These are phyloP conservation scores for Canariomyces notabilis DNA, from an alignment of 2,329 filamentous ascomycete species.

Conservation along the genomic window DNA sequence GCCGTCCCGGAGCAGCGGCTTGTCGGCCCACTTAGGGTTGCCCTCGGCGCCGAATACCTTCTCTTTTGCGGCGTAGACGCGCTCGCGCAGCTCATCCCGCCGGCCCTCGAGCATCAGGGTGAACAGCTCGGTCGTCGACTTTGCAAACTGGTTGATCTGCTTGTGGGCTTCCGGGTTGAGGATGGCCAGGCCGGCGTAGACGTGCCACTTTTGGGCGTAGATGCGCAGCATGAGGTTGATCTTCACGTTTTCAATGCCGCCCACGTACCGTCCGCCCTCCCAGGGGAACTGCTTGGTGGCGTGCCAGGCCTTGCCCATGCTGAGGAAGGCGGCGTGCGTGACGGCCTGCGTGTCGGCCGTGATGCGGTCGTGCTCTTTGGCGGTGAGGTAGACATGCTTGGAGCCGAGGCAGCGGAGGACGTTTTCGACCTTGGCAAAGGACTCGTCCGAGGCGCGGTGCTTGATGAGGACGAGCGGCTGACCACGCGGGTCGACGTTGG, in stretches of 20 bases:
- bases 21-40: slow-evolving; percentile 52
- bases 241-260: slow-evolving; percentile 98
- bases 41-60: slow-evolving; percentile 73
- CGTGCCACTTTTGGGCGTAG: slow-evolving; percentile 99
- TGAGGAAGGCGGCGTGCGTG: slow-evolving; percentile 92
- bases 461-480: slow-evolving; percentile 91
- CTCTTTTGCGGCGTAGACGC: slow-evolving; percentile 62
- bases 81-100: slow-evolving; percentile 62
- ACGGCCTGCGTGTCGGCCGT: slow-evolving; percentile 98
- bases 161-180: slow-evolving; percentile 87
- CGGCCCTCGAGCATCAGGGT: slow-evolving; percentile 94
- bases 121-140: slow-evolving; percentile 87
- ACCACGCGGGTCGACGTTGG: slow-evolving; percentile 78
- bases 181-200: slow-evolving; percentile 95
- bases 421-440: slow-evolving; percentile 70
- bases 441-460: slow-evolving; percentile 76
- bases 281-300: slow-evolving; percentile 94
- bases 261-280: slow-evolving; percentile 92
- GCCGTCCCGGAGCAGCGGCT: slow-evolving; percentile 72
- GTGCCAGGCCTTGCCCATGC: slow-evolving; percentile 97
- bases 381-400: slow-evolving; percentile 81
- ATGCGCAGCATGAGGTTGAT: slow-evolving; percentile 97
- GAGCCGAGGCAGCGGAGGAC: slow-evolving; percentile 80
- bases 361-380: slow-evolving; percentile 87
- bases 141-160: slow-evolving; percentile 92